Evolutionary conservation across 805 yeast species (phyloP), one percentile per base, ranked within the genome.

Genomic region (Saccharomyces paradoxus): DNA sequence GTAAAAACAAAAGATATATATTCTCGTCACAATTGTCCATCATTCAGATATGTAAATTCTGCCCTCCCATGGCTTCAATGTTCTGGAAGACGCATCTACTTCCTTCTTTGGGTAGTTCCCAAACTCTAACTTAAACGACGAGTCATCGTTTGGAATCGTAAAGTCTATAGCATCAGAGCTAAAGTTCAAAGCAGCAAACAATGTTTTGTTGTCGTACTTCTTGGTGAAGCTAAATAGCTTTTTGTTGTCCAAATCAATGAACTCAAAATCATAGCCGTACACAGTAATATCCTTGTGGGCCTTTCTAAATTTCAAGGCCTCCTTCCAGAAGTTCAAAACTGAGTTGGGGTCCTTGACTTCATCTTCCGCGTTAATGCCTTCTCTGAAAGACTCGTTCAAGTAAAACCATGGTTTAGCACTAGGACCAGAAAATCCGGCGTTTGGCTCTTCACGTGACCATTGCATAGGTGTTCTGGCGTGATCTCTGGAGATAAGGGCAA

Each of bases 401-500:
- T 72, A 68, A 69, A 76, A 79, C 84, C 85, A 81, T 17, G 84
- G 84, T 56, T 67, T 69, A 48, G 75, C 68, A 4, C 72, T 66
- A 22, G 57, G 51, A 12, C 53, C 58, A 26, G 81, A 69, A 66
- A 80, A 80, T 0, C 84, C 84, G 41, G 72, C 82, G 56, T 76
- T 56, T 13, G 59, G 69, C 1, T 73, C 59, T 52, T 63, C 65
- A 56, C 73, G 74, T 8, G 58, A 21, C 84, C 84, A 81, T 59
- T 79, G 84, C 57, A 81, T 77, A 21, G 84, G 84, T 22, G 82
- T 73, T 65, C 84, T 74, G 9, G 81, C 76, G 60, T 80, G 73
- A 61, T 80, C 84, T 62, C 84, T 72, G 13, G 81, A 77, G 21
- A 74, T 48, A 53, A 75, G 58, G 53, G 70, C 67, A 55, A 77